Base-by-base conservation (phyloP, 352 stramenopile genomes). In the Phytophthora melonis region DNA sequence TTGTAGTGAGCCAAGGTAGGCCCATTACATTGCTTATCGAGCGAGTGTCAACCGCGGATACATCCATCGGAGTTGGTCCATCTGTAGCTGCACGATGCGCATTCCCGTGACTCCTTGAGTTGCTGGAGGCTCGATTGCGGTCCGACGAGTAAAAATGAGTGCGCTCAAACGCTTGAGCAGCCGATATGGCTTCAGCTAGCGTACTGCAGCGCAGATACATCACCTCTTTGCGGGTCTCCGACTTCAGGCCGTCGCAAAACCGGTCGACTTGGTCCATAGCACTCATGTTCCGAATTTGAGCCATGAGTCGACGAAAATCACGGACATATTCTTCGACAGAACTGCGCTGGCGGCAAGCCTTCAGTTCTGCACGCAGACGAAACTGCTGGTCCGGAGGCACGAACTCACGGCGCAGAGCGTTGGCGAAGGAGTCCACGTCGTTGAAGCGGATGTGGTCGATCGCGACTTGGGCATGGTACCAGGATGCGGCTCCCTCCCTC, bases 381-480 rank as follows among this genome's bases (percentile, higher is more conserved):
- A 50, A 50, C n/a, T 23, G 18, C 6, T 50, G 18, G 43, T 50
- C 43, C 6, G 43, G 43, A 18, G 43, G 43, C 43, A 52, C 16
- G 43, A 52, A 10, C 43, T 23, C 43, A 52, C n/a, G 16, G 18
- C 1, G 43, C 9, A 50, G 43, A 21, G 43, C 43, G 43, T 50
- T 50, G 7, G 43, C 43, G n/a, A 50, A 50, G 3, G 43, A 52
- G 5, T 52, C 43, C 3, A 52, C 6, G 43, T 52, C 6, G 43
- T 19, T 19, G 43, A 50, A 23, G 43, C 43, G 43, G 43, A 50
- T 50, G 43, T 50, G 43, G 43, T 50, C 43, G 43, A 50, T 50
- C 43, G n/a, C 43, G 43, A 50, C 43, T 50, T 50, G 43, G 43
- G 43, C 43, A 50, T 50, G 43, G 18, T 50, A 21, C 43, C 43